phyloP scores from a whole-genome alignment of 2,329 filamentous ascomycete species.

The Pseudogymnoascus sp. region DNA sequence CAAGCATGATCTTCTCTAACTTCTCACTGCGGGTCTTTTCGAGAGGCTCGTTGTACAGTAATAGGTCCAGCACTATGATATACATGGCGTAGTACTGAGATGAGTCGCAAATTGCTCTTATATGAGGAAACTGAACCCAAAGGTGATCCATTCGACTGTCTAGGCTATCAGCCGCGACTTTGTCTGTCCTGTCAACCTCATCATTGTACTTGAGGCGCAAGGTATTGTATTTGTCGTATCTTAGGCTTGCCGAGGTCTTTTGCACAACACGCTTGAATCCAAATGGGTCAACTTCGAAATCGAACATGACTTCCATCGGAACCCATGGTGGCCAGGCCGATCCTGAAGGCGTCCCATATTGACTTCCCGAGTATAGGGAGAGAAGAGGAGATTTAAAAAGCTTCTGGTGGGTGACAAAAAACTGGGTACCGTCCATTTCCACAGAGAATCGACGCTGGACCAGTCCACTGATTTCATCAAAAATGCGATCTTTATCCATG shows the following conservation, averaged over 20 bases:
- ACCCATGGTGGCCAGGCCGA: slow-evolving; percentile 98
- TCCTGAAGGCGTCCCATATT: slow-evolving; percentile 76
- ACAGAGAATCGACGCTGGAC: slow-evolving; percentile 91
- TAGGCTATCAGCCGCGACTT: slow-evolving; percentile 44
- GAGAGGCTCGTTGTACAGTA: slow-evolving; percentile 91
- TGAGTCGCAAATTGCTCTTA: slow-evolving; percentile 93
- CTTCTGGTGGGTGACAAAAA: slow-evolving; percentile 93
- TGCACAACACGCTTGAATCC: slow-evolving; percentile 98
- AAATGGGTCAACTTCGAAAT: slow-evolving; percentile 87
- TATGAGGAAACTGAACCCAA: slow-evolving; percentile 92
- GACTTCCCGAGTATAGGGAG: slow-evolving; percentile 89
- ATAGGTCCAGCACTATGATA: slow-evolving; percentile 89
- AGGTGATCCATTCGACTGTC: slow-evolving; percentile 91
- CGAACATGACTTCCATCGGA: slow-evolving; percentile 96
- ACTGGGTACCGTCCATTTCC: slow-evolving; percentile 95
- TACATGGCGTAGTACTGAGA: slow-evolving; percentile 97
- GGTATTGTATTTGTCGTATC: slow-evolving; percentile 98
- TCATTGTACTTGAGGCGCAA: slow-evolving; percentile 96
- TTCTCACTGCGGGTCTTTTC: slow-evolving; percentile 96
- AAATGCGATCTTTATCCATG: slow-evolving; percentile 91
- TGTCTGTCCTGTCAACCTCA: slow-evolving; percentile 65
- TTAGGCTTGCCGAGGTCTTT: slow-evolving; percentile 86
- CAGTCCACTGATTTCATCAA: slow-evolving; percentile 86
- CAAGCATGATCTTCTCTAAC: slow-evolving; percentile 96
- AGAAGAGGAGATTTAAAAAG: slow-evolving; percentile 77